phyloP scores from a whole-genome alignment of 2,329 filamentous ascomycete genomes.

The Xylariaceae sp. region DNA sequence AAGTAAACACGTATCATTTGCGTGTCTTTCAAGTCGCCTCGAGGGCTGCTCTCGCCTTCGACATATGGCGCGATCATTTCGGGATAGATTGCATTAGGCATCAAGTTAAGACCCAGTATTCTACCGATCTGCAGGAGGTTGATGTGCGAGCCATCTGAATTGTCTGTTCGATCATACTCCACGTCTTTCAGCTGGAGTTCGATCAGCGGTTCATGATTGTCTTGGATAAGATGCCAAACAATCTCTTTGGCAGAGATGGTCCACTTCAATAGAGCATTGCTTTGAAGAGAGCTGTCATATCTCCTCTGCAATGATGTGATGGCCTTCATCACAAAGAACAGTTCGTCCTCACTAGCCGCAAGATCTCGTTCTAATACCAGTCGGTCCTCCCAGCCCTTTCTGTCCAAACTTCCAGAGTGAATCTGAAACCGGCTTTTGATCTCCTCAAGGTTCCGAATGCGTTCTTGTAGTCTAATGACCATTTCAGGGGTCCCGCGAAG shows the following conservation, averaged over 20 bases:
- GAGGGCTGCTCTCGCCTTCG: constrained; percentile 56
- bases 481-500: constrained; percentile 88
- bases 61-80: constrained; percentile 91
- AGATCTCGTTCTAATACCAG: constrained; percentile 86
- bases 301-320: constrained; percentile 95
- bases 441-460: constrained; percentile 88
- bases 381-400: constrained; percentile 85
- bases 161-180: constrained; percentile 91
- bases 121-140: constrained; percentile 87
- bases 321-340: constrained; percentile 99
- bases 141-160: constrained; percentile 92
- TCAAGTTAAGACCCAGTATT: constrained; percentile 82
- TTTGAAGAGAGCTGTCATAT: constrained; percentile 67
- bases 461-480: constrained; percentile 84
- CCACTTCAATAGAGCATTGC: constrained; percentile 80
- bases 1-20: constrained; percentile 95
- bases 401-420: constrained; percentile 80
- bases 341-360: constrained; percentile 84
- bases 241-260: constrained; percentile 93
- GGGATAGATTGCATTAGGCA: constrained; percentile 88
- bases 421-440: constrained; percentile 97
- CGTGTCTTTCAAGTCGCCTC: constrained; percentile 54
- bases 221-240: constrained; percentile 92
- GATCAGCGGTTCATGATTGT: constrained; percentile 80
- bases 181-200: constrained; percentile 91